A percentile compares a stretch with the other conserved stretches of the same genome.
phyloP scores from a whole-genome alignment of 352 stramenopile species.

The Phytophthora sojae region DNA sequence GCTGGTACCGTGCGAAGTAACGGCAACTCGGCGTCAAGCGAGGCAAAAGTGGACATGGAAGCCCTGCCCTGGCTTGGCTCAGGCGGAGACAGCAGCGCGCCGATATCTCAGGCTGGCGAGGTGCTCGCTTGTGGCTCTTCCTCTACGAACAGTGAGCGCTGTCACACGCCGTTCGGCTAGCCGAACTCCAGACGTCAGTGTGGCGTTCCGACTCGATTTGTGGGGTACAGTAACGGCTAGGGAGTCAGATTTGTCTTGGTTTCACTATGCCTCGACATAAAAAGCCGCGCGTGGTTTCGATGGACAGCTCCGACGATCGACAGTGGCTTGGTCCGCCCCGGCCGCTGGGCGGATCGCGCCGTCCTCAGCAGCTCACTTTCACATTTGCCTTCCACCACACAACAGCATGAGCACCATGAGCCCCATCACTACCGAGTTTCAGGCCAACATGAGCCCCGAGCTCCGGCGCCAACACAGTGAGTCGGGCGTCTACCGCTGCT shows the following conservation, averaged over 20 bases:
- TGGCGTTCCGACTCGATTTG: conserved; percentile 29
- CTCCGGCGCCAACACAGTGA: conserved; percentile 31
- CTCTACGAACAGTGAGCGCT: conserved; percentile 40
- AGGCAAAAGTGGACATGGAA: conserved; percentile 36
- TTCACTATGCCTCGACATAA: conserved; percentile 22
- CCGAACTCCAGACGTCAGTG: conserved; percentile 30
- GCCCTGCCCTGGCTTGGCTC: conserved; percentile 18
- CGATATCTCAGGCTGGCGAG: conserved; percentile 29
- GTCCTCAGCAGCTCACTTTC: conserved; percentile 30
- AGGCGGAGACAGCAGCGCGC: conserved; percentile 6
- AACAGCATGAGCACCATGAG: conserved; percentile 23
- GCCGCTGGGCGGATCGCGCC: conserved; percentile 2
- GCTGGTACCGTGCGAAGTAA: conserved; percentile 13
- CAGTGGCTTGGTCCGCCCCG: conserved; percentile 26
- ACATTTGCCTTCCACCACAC: conserved; percentile 20
- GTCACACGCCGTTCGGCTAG: conserved; percentile 42
- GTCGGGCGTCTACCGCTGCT: conserved; percentile 30
- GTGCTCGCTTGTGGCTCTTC: conserved; percentile 7
- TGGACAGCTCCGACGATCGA: conserved; percentile 3
- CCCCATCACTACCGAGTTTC: conserved; percentile 1
- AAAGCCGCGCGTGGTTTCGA: conserved; percentile 16
- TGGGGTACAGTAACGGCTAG: conserved; percentile 10
- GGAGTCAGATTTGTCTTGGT: conserved; percentile 33
- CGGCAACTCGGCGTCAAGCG: conserved; percentile 22
- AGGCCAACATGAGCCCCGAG: conserved; percentile 23